Percentiles rank a stretch among this genome's conserved stretches.
Conservation (phyloP, 495 filamentous ascomycete genomes). For the Astrothelium macrocarpum region DNA sequence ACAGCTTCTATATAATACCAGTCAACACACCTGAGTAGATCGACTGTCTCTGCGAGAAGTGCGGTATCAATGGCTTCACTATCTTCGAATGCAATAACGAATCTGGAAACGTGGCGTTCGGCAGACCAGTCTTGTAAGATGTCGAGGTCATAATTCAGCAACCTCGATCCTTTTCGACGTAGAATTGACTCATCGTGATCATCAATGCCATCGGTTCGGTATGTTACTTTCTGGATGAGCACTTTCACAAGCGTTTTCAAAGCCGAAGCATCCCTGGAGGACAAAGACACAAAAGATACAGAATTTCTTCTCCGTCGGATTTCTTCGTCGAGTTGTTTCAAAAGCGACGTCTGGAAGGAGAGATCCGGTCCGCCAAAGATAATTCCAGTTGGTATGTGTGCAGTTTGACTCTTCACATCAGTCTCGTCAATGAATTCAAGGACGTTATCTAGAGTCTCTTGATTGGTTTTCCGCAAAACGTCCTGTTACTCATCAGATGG, state of each 20-base stretch:
- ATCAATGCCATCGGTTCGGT: conserved; percentile 36
- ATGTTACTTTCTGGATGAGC: conserved; percentile 65
- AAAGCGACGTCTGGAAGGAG: conserved; percentile 62
- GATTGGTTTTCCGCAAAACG: conserved; percentile 56
- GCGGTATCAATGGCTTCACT: conserved; percentile 82
- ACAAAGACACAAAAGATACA: conserved; percentile 52
- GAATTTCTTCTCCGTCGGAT: conserved; percentile 40
- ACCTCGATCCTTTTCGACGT: conserved; percentile 49
- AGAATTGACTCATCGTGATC: conserved; percentile 42
- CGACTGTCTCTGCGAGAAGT: conserved; percentile 69
- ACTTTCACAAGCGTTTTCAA: conserved; percentile 75
- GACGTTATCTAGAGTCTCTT: conserved; percentile 52
- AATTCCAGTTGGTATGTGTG: conserved; percentile 60
- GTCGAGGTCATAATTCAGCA: conserved; percentile 86
- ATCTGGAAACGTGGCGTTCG: conserved; percentile 44
- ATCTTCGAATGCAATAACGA: conserved; percentile 76
- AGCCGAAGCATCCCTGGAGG: conserved; percentile 69
- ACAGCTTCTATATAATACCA: conserved; percentile 7
- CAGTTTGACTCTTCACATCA: conserved; percentile 31
- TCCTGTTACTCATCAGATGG: conserved; percentile 26
- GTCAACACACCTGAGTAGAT: conserved; percentile 57
- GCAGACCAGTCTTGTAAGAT: conserved; percentile 60
- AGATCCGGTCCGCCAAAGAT: conserved; percentile 83
- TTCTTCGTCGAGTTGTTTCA: conserved; percentile 54
- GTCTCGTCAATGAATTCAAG: conserved; percentile 47